Evolutionary conservation across 2,329 filamentous ascomycete genomes (phyloP), one percentile per base, ranked within the genome.

Genomic region (Ascochyta rabiei): DNA sequence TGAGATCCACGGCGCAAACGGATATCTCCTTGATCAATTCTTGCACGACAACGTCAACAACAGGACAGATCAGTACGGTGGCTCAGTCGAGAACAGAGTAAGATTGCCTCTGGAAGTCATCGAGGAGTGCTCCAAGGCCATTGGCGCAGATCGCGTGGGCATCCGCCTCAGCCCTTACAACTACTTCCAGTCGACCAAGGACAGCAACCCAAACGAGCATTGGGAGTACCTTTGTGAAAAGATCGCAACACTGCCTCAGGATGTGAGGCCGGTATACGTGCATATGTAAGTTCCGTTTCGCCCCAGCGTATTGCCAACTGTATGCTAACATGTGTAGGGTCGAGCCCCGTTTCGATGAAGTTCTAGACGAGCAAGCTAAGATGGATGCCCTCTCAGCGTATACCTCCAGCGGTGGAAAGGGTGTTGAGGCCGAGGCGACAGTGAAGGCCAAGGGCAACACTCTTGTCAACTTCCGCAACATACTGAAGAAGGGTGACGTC

Each of bases 61-160:
- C 57, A 73, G 82, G 21, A 80, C 76, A 0, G 81, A 84, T 60
- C 68, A 71, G 10, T 84, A 81, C 57, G 82, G 82, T 9, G 82
- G 82, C 6, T 78, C 73, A 3, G 72, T 81, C 1, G 77, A 82
- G 63, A 81, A 82, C 53, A 75, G 81, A n/a, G 82, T 79, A 56
- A 78, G 76, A 4, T 87, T 89, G 61, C 79, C 78, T 1, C 67
- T 86, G 2, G 82, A 85, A 60, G 74, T 86, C n/a, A 81, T 74
- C 40, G 51, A 68, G 40, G 71, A 68, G 48, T 67, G 67, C 33
- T 63, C 63, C 7, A 70, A 68, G 34, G 68, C 73, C 2, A 71
- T 75, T 40, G 72, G 73, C 7, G 62, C 62, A 39, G 68, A 72
- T 18, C 64, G 67, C 13, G 66, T 71, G 6, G 72, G 69, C 13